Percentiles rank a stretch among this genome's conserved stretches.
These are phyloP conservation scores for Cercospora canescens DNA, from an alignment of 2,329 filamentous ascomycete species.

Conservation along the genomic window DNA sequence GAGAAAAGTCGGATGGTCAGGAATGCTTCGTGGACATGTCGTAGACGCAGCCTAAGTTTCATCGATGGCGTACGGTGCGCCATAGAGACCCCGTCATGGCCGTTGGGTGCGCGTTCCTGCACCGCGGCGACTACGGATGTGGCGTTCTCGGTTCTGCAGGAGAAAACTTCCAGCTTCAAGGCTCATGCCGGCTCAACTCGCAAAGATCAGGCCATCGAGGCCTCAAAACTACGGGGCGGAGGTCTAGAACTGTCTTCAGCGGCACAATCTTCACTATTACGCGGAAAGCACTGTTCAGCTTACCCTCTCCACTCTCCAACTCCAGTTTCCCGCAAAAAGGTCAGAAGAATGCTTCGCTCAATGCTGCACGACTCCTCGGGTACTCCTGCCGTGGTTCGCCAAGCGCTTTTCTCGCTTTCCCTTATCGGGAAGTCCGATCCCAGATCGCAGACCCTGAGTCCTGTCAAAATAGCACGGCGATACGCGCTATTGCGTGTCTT, in stretches of 20 bases:
- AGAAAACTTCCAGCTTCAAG: neutral
- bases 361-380: neutral
- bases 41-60: neutral
- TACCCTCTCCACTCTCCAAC: neutral
- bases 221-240: neutral
- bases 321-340: neutral
- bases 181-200: neutral
- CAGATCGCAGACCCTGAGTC: neutral
- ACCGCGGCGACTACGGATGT: constrained; percentile 1
- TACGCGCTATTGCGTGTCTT: neutral
- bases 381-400: neutral
- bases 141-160: neutral
- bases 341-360: neutral
- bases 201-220: neutral
- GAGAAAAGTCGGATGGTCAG: neutral
- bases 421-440: neutral
- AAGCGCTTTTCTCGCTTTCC: neutral
- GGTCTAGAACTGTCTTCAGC: neutral
- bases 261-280: neutral
- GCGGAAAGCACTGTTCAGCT: neutral
- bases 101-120: constrained; percentile 1
- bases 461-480: neutral
- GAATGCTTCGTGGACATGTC: constrained; percentile 1
- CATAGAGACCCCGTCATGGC: neutral
- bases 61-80: neutral